phyloP scores from a whole-genome alignment of 257 asterid species.

The Gentiana macrophylla region DNA sequence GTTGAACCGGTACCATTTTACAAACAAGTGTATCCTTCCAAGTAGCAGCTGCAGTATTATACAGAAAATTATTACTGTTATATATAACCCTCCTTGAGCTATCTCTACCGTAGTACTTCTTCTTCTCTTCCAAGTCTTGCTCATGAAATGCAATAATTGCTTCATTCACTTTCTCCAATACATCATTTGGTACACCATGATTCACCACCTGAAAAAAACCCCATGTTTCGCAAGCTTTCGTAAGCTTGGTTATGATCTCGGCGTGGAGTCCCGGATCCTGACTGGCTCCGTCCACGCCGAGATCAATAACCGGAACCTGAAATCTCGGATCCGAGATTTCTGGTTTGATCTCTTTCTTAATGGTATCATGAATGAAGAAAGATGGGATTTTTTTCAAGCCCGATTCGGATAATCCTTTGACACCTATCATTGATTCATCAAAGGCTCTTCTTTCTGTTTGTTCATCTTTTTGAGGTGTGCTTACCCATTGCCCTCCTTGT shows the following conservation, averaged over 20 bases:
- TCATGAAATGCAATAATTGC: conserved; percentile 14
- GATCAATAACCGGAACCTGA: conserved; percentile 24
- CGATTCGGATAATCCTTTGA: conserved; percentile 1
- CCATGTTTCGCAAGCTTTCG: conserved; percentile 27
- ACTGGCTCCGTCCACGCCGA: conserved; percentile 6
- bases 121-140: conserved; percentile 17
- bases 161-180: conserved; percentile 16
- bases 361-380: neutral
- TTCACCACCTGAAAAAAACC: conserved; percentile 45
- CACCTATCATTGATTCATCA: neutral
- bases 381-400: conserved; percentile 1
- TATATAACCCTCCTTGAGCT: conserved; percentile 7
- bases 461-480: too few relatives aligned
- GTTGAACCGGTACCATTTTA: conserved; percentile 27
- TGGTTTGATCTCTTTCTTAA: neutral
- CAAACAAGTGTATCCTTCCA: conserved; percentile 16
- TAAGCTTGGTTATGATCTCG: conserved; percentile 17
- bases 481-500: too few relatives aligned
- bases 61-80: conserved; percentile 29
- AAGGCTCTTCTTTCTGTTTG: neutral
- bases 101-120: conserved; percentile 22
- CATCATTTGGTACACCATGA: conserved; percentile 13
- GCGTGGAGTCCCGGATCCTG: conserved; percentile 11
- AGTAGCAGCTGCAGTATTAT: conserved; percentile 6
- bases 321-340: neutral